Base-by-base conservation (phyloP, 129 eudicot genomes). In the Artemisia tridentata region DNA sequence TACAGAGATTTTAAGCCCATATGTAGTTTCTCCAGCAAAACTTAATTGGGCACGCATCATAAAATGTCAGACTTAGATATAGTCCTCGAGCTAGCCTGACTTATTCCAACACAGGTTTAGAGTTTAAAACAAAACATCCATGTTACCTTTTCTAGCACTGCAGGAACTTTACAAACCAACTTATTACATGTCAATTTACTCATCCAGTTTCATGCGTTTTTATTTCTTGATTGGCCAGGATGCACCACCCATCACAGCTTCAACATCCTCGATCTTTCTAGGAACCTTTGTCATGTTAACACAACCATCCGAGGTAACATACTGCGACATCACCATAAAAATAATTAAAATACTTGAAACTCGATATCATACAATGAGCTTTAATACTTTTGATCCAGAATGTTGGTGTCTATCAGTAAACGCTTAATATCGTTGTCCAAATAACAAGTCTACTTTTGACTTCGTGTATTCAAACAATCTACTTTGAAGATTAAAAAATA, bases 181-280 rank as follows among this genome's bases (percentile, higher is more conserved):
- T n/a, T 16, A 5, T 18, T 60, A 60, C 46, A 60, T 5, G 65
- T 16, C 65, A 27, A 72, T 12, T 73, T 73, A 78, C 48, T 59
- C 68, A 67, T 54, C 83, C 84, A 78, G 80, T 81, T 72, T 69
- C 80, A 79, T 58, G 69, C 7, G 74, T 20, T 12, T 20, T 12
- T 81, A 78, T 52, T 80, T 80, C 61, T 88, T 63, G 55, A 88
- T 85, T 9, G 91, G 91, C 99, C 99, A 95, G 27, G 88, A 80
- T 9, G 84, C 91, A 18, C 99, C 97, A 27, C 86, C 88, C 96
- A 95, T 95, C 18, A 95, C 99, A 60, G 93, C 96, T 75, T 95
- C 99, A 56, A 95, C 81, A 18, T 95, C 97, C 69, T 69, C 72
- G 46, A 79, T 69, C 80, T 84, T 80, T 78, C 99, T 86, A 16